Percentiles rank a stretch among this genome's conserved stretches.
phyloP scores from a whole-genome alignment of 768 basidiomycete genomes.

The Mrakia frigida region DNA sequence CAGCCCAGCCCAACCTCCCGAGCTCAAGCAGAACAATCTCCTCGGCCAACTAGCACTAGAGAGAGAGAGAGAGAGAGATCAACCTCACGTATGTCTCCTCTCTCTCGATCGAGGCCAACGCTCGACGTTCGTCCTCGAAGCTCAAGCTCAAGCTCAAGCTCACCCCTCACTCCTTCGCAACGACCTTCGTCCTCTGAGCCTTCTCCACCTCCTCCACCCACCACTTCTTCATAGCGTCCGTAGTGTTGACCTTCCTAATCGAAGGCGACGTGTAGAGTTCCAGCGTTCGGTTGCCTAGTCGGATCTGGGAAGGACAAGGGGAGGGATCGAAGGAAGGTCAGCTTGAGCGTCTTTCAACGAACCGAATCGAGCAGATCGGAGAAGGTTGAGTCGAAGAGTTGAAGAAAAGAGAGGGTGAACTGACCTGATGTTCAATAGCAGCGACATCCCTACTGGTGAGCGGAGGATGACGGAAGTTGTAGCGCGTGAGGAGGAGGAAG shows the following conservation, averaged over 20 bases:
- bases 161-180: background rate
- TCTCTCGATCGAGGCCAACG: too few relatives aligned
- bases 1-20: too few relatives aligned
- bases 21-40: too few relatives aligned
- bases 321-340: background rate
- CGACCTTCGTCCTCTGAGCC: background rate
- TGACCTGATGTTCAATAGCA: background rate
- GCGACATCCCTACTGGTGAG: background rate
- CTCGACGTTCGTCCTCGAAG: too few relatives aligned
- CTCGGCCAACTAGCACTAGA: too few relatives aligned
- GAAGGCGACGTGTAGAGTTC: slow-evolving; percentile 6
- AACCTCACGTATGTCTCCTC: too few relatives aligned
- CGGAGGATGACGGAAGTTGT: slow-evolving; percentile 3
- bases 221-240: slow-evolving; percentile 14
- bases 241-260: slow-evolving; percentile 26
- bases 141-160: background rate
- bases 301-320: slow-evolving; percentile 1
- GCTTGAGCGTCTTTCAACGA: background rate
- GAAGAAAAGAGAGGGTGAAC: background rate
- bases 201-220: slow-evolving; percentile 10
- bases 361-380: background rate
- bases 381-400: background rate
- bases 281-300: slow-evolving; percentile 13
- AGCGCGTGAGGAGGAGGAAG: slow-evolving; percentile 4
- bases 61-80: too few relatives aligned